These are phyloP conservation scores for Cucumis hystrix DNA, from an alignment of 306 rosid genomes.

Conservation along the genomic window DNA sequence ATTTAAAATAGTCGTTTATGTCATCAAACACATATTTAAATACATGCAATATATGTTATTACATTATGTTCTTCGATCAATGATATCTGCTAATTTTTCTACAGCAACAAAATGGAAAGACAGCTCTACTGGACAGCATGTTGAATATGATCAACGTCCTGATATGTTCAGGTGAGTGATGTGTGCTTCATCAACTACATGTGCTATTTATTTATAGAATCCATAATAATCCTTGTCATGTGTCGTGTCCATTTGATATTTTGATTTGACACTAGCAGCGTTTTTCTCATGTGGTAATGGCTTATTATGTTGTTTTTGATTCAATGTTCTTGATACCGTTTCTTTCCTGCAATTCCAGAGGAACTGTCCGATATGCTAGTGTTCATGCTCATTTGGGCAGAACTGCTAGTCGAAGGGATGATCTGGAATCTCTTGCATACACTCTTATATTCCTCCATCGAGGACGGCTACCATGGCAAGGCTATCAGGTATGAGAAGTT, in stretches of 20 bases:
- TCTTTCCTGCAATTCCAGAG: conserved; percentile 26
- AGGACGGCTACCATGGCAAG: conserved; percentile 95
- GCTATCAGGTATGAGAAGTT: conserved; percentile 54
- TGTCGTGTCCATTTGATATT: neutral
- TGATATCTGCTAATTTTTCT: conserved; percentile 7
- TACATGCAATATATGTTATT: neutral
- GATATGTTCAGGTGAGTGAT: conserved; percentile 74
- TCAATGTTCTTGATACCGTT: conserved; percentile 1
- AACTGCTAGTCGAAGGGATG: conserved; percentile 95
- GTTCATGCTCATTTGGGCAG: conserved; percentile 96
- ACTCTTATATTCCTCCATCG: conserved; percentile 81
- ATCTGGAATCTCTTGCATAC: conserved; percentile 92
- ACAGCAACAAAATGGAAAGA: conserved; percentile 94
- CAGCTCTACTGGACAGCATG: conserved; percentile 61
- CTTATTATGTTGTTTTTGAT: neutral
- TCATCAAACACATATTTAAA: too few species aligned
- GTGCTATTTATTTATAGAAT: neutral
- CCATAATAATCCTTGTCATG: neutral
- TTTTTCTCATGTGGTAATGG: neutral
- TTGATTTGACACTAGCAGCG: neutral
- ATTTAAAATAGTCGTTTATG: too few species aligned
- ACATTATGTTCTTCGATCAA: neutral
- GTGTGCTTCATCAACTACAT: neutral
- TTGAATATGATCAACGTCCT: conserved; percentile 92
- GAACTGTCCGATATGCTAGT: conserved; percentile 94